Base-by-base conservation (phyloP, 371 early-diverging fungal genomes). In the Lichtheimia hyalospora region DNA sequence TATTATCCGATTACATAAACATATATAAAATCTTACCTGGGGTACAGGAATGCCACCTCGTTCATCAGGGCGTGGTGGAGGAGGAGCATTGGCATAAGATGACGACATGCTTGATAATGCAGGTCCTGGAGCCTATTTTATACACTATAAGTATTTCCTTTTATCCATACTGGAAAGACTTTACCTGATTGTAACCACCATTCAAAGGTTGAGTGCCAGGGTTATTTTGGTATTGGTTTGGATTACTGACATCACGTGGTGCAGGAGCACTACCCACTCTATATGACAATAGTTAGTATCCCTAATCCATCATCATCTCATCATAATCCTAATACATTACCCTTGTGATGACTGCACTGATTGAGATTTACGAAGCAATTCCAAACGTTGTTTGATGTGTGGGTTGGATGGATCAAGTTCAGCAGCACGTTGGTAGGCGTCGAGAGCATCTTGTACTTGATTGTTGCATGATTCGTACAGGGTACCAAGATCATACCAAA, bases 401-500 rank as follows among this genome's bases (percentile, higher is more conserved):
- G 87, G 81, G 49, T 80, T 80, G 5, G 71, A 76, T 1, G 96
- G 97, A 66, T 62, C 62, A 41, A 62, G 43, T 40, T 62, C 62
- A 16, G 62, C 62, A 1, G 98, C 99, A 15, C 94, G 88, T 56
- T 91, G 85, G 74, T 98, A 99, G 1, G 99, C 99, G 66, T 99
- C 98, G 42, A 97, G 77, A 0, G 99, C 99, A 72, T 99, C 99
- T 60, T 86, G 85, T 41, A 95, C 86, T 71, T 99, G 98, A 74
- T 96, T 96, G 74, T 97, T 96, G 78, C 98, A 97, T 0, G 95
- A 87, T 67, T 99, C 99, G 70, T 99, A 99, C 3, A 99, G 81
- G 0, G 95, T 96, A 2, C 99, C 99, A 6, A 99, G 77, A 66
- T 99, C 92, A 61, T 81, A 81, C 99, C 99, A 99, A 1, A 99